A percentile compares a stretch with the other conserved stretches of the same genome.
These are phyloP conservation scores for Dioszegia aurantiaca DNA, from an alignment of 768 basidiomycete genomes.

Conservation along the genomic window DNA sequence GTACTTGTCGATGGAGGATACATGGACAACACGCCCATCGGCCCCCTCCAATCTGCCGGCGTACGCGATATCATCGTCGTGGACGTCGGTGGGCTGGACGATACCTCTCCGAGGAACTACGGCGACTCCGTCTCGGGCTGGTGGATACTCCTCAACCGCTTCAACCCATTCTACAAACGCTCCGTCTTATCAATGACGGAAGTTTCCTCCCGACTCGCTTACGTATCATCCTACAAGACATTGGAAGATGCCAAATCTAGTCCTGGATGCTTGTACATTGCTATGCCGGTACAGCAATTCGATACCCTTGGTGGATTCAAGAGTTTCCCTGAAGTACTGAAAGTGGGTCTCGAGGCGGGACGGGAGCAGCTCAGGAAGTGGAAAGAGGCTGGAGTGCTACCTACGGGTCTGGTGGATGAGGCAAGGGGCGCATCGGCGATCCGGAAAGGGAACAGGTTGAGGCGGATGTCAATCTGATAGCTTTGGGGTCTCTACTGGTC, in stretches of 20 bases:
- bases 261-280: conserved; percentile 84
- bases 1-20: conserved; percentile 54
- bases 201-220: conserved; percentile 69
- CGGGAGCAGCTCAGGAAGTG: conserved; percentile 69
- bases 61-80: conserved; percentile 85
- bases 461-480: conserved; percentile 29
- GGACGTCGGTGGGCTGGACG: conserved; percentile 91
- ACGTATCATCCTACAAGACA: conserved; percentile 92
- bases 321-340: conserved; percentile 83
- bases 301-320: conserved; percentile 80
- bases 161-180: conserved; percentile 51
- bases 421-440: conserved; percentile 55
- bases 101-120: conserved; percentile 90
- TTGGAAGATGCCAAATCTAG: conserved; percentile 91
- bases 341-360: conserved; percentile 74
- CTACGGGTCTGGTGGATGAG: conserved; percentile 62
- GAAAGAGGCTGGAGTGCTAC: conserved; percentile 79
- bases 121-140: conserved; percentile 94
- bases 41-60: conserved; percentile 87
- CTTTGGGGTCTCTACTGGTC: no score
- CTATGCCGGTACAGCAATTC: conserved; percentile 89
- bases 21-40: conserved; percentile 61
- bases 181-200: conserved; percentile 51
- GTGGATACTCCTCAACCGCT: conserved; percentile 81
- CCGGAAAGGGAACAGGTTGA: conserved; percentile 9